These are phyloP conservation scores for Suhomyces ambrosiae DNA, from an alignment of 1,139 yeast genomes.

Conservation along the genomic window DNA sequence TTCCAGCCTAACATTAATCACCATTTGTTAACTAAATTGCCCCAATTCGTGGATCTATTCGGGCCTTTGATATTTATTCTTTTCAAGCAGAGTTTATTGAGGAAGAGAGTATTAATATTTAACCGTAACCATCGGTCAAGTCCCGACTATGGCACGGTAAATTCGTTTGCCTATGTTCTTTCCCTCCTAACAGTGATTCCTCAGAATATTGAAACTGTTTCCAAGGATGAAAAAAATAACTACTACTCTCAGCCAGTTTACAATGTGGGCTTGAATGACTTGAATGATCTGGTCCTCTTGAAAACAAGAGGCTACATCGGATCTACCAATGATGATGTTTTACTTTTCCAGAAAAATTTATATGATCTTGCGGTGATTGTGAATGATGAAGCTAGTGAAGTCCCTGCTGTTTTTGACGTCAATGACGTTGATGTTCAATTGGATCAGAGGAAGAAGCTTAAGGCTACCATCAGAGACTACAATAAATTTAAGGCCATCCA, in stretches of 20 bases:
- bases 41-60: constrained; percentile 49
- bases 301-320: constrained; percentile 52
- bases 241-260: constrained; percentile 54
- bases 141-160: constrained; percentile 15
- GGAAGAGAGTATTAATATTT: constrained; percentile 63
- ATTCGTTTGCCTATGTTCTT: constrained; percentile 38
- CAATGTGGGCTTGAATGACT: constrained; percentile 67
- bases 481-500: constrained; percentile 38
- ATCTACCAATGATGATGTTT: constrained; percentile 70
- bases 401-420: constrained; percentile 11
- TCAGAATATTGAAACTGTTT: constrained; percentile 25
- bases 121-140: constrained; percentile 24
- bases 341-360: constrained; percentile 54
- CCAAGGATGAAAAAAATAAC: constrained; percentile 18
- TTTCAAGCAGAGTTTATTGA: constrained; percentile 67
- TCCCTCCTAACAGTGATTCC: constrained; percentile 44
- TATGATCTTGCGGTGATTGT: constrained; percentile 52
- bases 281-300: constrained; percentile 23
- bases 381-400: constrained; percentile 24
- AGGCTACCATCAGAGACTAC: constrained; percentile 42
- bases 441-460: constrained; percentile 19
- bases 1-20: constrained; percentile 23
- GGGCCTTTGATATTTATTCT: constrained; percentile 76
- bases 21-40: constrained; percentile 55
- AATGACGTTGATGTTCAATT: constrained; percentile 12